Conservation (phyloP, 1,139 yeast species). For the Hanseniaspora uvarum region DNA sequence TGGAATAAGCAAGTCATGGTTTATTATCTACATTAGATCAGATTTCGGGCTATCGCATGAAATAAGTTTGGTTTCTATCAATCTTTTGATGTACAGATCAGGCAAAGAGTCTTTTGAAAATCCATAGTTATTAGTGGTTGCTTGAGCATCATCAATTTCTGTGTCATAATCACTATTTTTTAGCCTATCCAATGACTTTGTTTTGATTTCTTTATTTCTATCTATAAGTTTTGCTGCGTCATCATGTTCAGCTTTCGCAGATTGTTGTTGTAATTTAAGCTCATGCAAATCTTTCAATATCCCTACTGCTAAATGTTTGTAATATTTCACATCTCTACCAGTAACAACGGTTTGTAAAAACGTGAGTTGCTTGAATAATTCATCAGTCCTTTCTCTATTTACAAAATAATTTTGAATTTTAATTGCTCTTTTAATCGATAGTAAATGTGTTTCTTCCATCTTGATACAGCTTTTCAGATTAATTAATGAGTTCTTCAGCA, state of each 20-base stretch:
- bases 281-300: neutral
- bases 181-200: neutral
- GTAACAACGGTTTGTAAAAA: neutral
- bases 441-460: slow-evolving; percentile 5
- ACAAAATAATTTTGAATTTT: slow-evolving; percentile 7
- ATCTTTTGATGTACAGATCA: slow-evolving; percentile 7
- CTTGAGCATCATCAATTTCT: neutral
- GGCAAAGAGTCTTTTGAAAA: slow-evolving; percentile 9
- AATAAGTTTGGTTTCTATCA: neutral
- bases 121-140: neutral
- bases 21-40: too few relatives aligned
- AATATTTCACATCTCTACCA: neutral
- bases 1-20: too few relatives aligned
- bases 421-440: neutral
- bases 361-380: neutral
- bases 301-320: neutral
- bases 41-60: slow-evolving; percentile 1
- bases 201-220: neutral
- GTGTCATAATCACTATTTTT: neutral
- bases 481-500: slow-evolving; percentile 1
- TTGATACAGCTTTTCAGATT: neutral
- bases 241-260: too few relatives aligned
- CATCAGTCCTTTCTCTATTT: neutral
- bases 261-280: neutral
- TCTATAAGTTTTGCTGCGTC: too few relatives aligned